Percentiles rank a stretch among this genome's conserved stretches.
These are phyloP conservation scores for Cicer yamashitae DNA, from an alignment of 306 rosid species.

Conservation along the genomic window DNA sequence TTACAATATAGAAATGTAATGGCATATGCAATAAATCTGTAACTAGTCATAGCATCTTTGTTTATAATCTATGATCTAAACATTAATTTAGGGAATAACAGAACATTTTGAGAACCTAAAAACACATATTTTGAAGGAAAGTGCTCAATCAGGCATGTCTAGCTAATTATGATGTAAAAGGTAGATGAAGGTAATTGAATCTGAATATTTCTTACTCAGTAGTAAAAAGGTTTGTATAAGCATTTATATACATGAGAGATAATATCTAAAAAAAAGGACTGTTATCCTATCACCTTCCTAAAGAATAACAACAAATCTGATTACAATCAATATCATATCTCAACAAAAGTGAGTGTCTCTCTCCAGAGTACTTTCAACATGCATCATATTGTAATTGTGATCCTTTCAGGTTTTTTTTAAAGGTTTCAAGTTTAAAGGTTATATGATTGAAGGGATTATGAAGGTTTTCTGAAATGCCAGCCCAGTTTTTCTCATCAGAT, in stretches of 20 bases:
- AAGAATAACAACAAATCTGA: too few relatives aligned
- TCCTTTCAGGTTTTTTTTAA: neutral
- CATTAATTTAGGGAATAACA: conserved; percentile 23
- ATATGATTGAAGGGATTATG: neutral
- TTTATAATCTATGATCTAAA: conserved; percentile 20
- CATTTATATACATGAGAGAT: too few relatives aligned
- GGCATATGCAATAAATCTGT: conserved; percentile 9
- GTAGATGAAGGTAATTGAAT: neutral
- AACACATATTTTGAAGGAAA: neutral
- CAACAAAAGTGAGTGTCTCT: neutral
- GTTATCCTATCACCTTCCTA: too few relatives aligned
- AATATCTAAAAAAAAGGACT: too few relatives aligned
- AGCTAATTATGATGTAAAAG: conserved; percentile 19
- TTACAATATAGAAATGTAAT: conserved; percentile 27
- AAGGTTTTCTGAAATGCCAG: too few relatives aligned
- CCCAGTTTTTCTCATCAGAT: too few relatives aligned
- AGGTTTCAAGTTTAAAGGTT: neutral
- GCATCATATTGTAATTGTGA: neutral
- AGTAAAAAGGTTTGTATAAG: too few relatives aligned
- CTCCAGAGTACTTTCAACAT: conserved; percentile 6
- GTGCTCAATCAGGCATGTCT: conserved; percentile 16
- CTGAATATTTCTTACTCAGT: too few relatives aligned
- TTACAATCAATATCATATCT: too few relatives aligned
- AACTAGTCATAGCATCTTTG: conserved; percentile 23
- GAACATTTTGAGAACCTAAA: conserved; percentile 16